Base-by-base conservation (phyloP, 495 filamentous ascomycete genomes). In the Clavariopsis aquatica region DNA sequence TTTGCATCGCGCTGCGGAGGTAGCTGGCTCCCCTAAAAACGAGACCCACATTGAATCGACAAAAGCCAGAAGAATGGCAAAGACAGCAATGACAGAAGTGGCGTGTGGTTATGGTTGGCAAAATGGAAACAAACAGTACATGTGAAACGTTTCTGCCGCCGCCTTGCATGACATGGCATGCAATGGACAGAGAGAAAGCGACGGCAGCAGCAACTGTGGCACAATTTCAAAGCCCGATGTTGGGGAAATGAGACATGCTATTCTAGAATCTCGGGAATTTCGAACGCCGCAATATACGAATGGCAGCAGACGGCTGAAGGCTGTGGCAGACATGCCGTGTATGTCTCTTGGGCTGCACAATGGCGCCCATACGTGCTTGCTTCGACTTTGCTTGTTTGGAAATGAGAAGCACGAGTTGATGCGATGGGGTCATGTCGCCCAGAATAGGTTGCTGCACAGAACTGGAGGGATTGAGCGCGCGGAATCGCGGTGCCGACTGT, bases 191-290 rank as follows among this genome's bases (percentile, higher is more conserved):
- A n/a, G 7, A 49, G 45, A n/a, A 7, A 8, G 45, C 5, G 45
- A 7, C 7, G 7, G 22, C 47, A 9, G 47, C 6, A 22, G 20
- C 10, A 12, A 22, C 47, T 9, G 38, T 43, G 38, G 38, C 38
- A 43, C 38, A 43, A 43, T 17, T 9, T 43, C 6, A 43, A 43
- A 43, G 38, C 38, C 38, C 38, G 38, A 43, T 17, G 38, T 2
- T 6, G 38, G 52, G 52, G 52, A 54, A 54, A 54, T 28, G 52
- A 54, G 52, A 31, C 19, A 27, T 31, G 28, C 52, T 54, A 54
- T 54, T 54, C 28, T 28, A 12, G 31, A 34, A 34, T 34, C 31
- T 43, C 38, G 38, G 38, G 38, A 8, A 15, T n/a, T 9, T 43
- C 13, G 31, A 34, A 34, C 31, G 31, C 31, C 31, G 31, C 31